These are phyloP conservation scores for Pleurotus salmoneostramineus DNA, from an alignment of 768 basidiomycete genomes.

Conservation along the genomic window DNA sequence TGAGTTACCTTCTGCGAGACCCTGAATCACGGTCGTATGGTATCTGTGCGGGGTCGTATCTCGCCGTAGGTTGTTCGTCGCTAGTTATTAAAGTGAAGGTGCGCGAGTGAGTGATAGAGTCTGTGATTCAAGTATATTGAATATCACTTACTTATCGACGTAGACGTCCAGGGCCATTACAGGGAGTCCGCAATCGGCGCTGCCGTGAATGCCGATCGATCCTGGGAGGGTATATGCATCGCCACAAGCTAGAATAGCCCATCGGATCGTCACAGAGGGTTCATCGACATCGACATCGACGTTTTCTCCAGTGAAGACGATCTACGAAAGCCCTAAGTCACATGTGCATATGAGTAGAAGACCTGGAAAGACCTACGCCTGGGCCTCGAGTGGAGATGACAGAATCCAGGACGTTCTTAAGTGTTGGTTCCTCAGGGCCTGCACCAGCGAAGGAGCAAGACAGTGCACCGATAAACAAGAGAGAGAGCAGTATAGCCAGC, in stretches of 20 bases:
- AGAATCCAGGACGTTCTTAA: slow-evolving; percentile 34
- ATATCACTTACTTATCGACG: slow-evolving; percentile 41
- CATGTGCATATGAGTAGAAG: neutral
- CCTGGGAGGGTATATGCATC: slow-evolving; percentile 36
- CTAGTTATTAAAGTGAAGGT: slow-evolving; percentile 17
- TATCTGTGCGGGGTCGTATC: slow-evolving; percentile 43
- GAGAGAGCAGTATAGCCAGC: slow-evolving; percentile 38
- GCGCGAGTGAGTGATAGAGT: neutral
- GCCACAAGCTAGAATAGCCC: slow-evolving; percentile 55
- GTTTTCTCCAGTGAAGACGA: slow-evolving; percentile 52
- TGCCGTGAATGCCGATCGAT: slow-evolving; percentile 44
- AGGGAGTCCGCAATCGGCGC: slow-evolving; percentile 43
- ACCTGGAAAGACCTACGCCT: slow-evolving; percentile 31
- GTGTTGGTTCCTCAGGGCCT: slow-evolving; percentile 33
- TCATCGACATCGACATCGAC: slow-evolving; percentile 59
- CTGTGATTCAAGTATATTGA: neutral
- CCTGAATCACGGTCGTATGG: slow-evolving; percentile 38
- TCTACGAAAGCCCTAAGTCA: slow-evolving; percentile 24
- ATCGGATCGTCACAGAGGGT: slow-evolving; percentile 50
- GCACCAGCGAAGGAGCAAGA: slow-evolving; percentile 46
- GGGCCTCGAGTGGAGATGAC: slow-evolving; percentile 33
- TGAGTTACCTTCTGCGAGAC: slow-evolving; percentile 34
- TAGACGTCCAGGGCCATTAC: slow-evolving; percentile 35
- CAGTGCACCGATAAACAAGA: slow-evolving; percentile 45
- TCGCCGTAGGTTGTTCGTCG: slow-evolving; percentile 27